Evolutionary conservation across 345 rosid species (phyloP), one percentile per base, ranked within the genome.

Genomic region (Hibiscus syriacus): DNA sequence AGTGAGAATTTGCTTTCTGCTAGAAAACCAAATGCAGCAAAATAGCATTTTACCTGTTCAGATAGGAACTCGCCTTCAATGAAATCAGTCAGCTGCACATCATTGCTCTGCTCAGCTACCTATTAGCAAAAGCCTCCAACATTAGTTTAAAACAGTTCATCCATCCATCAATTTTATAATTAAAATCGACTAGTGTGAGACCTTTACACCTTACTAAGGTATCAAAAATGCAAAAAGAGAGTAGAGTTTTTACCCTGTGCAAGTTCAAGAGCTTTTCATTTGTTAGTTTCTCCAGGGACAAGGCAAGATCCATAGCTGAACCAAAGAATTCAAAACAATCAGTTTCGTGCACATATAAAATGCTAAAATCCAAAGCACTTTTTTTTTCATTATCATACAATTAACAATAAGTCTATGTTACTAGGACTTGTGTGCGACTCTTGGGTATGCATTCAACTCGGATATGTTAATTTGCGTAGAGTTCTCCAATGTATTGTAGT

Each of bases 231-330:
- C 39, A 36, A 36, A 36, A 36, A 20, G 41, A 1, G 1, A 4
- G 29, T 5, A 6, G 50, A 27, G 17, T n/a, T 20, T 45, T 80
- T 85, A 87, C 97, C 54, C 53, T 67, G 74, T 93, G 96, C 77
- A 91, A 72, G 73, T 76, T 79, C 67, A 91, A 67, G 20, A 94
- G 90, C 81, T 89, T 94, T 70, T 83, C 92, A 73, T 89, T 94
- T 12, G 82, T 82, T 58, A 94, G 83, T 84, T 91, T 94, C 86
- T 94, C 99, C 77, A 94, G 64, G 25, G 97, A 87, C 55, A 94
- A 55, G 0, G 96, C 84, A 46, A 94, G 82, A 83, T 94, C 99
- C 97, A 94, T 94, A 1, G 99, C 99, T 91, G 83, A 29, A 62
- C 30, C 63, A 77, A 39, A 11, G 61, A 65, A 50, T 46, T 19